Evolutionary conservation across 2,329 filamentous ascomycete genomes (phyloP).

Genomic region (Penicillium sp.): DNA sequence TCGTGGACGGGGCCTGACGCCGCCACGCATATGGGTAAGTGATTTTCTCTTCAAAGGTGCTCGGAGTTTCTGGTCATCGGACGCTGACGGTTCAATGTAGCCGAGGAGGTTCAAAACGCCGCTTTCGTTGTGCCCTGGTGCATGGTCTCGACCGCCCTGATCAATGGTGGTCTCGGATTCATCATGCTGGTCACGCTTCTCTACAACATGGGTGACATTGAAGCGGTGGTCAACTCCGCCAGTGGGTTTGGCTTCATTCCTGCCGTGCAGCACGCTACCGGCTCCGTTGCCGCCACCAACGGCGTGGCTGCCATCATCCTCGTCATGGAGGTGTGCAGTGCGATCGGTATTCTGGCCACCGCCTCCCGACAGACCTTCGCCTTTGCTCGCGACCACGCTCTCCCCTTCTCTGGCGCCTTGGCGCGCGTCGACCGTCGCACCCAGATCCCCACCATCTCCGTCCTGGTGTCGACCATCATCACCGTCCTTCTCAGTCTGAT

Average conservation of each 20-base stretch:
- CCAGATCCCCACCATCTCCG: constrained; percentile 40
- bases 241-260: constrained; percentile 48
- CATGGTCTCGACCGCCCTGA: constrained; percentile 43
- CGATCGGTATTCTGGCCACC: constrained; percentile 29
- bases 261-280: constrained; percentile 45
- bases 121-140: constrained; percentile 44
- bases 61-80: too few species aligned
- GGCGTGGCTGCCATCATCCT: constrained; percentile 44
- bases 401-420: constrained; percentile 28
- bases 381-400: constrained; percentile 40
- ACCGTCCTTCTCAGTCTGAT: constrained; percentile 42
- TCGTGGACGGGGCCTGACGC: constrained; percentile 28
- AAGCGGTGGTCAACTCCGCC: constrained; percentile 33
- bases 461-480: constrained; percentile 29
- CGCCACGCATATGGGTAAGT: constrained; percentile 31
- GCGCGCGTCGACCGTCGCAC: constrained; percentile 29
- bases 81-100: constrained; percentile 15
- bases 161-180: constrained; percentile 47
- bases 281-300: constrained; percentile 40
- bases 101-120: constrained; percentile 48
- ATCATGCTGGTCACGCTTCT: constrained; percentile 41
- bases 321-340: constrained; percentile 32
- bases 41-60: not conserved
- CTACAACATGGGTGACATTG: constrained; percentile 40
- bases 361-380: constrained; percentile 37